phyloP scores from a whole-genome alignment of 2,329 filamentous ascomycete species.

The Ceratocystis alfenasii region DNA sequence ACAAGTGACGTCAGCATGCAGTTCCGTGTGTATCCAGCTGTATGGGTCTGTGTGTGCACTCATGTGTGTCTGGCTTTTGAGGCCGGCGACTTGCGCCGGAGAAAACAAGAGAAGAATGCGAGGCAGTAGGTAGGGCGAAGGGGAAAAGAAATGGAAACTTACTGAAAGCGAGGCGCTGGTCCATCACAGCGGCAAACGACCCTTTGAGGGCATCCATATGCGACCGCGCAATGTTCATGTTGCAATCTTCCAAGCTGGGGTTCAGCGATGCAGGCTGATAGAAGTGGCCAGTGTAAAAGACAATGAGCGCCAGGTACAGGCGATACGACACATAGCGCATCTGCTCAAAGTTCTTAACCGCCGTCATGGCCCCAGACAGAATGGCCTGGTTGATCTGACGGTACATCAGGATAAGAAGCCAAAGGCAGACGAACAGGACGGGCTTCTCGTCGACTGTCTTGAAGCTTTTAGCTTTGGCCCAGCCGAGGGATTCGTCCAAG shows the following conservation, averaged over 20 bases:
- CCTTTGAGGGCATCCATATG: constrained; percentile 9
- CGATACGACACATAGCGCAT: constrained; percentile 15
- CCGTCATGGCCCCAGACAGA: constrained; percentile 23
- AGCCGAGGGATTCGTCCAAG: constrained; percentile 32
- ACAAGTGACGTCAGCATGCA: constrained; percentile 9
- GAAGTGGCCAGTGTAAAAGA: constrained; percentile 25
- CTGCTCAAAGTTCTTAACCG: constrained; percentile 25
- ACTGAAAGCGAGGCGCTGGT: constrained; percentile 10
- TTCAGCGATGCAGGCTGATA: constrained; percentile 23
- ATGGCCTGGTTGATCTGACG: constrained; percentile 30
- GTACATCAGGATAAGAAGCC: constrained; percentile 41
- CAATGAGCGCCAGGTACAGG: constrained; percentile 24
- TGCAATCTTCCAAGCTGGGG: constrained; percentile 19
- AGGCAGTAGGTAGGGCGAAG: neutral
- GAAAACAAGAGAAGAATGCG: neutral
- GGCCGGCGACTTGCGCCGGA: neutral
- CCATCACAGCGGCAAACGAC: constrained; percentile 8
- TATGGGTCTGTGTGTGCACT: neutral
- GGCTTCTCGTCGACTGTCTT: constrained; percentile 33
- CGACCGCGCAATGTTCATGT: constrained; percentile 3
- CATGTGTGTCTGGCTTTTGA: constrained; percentile 5
- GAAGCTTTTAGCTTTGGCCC: constrained; percentile 27
- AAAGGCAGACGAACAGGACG: constrained; percentile 38
- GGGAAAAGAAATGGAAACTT: neutral
- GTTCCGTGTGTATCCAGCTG: neutral